Conservation (phyloP, 148 eudicot genomes). For the Fagopyrum esculentum region DNA sequence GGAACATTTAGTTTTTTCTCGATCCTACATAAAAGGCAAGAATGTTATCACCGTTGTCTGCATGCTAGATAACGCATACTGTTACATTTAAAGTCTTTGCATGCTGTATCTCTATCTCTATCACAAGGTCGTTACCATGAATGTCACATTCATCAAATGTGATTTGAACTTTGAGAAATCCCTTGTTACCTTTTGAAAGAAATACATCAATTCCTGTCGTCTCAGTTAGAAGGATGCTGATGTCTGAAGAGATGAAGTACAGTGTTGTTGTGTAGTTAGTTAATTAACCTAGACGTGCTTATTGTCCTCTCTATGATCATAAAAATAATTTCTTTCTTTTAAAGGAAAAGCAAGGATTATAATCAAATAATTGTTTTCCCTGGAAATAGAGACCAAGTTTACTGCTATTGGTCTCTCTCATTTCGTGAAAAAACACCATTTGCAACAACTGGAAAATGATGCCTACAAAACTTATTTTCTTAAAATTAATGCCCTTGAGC, state of each 20-base stretch:
- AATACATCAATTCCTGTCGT: not conserved
- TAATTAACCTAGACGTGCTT: not conserved
- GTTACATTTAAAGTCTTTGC: not conserved
- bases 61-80: not conserved
- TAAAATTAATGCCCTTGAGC: not conserved
- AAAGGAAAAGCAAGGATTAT: not conserved
- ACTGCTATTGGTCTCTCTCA: not conserved
- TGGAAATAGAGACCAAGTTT: not conserved
- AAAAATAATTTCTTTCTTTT: not conserved
- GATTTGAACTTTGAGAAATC: not conserved
- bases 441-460: not conserved
- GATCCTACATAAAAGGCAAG: not conserved
- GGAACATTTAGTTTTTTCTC: too few relatives aligned
- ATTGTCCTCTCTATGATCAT: not conserved
- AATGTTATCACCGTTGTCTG: not conserved
- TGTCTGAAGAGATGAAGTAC: not conserved
- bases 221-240: not conserved
- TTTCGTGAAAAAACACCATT: not conserved
- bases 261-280: not conserved
- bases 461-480: not conserved
- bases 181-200: not conserved
- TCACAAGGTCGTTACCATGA: not conserved
- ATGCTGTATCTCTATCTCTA: slow-evolving; percentile 1
- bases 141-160: too few relatives aligned
- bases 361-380: not conserved